phyloP scores from a whole-genome alignment of 2,329 filamentous ascomycete genomes.

The Fusarium globosum region DNA sequence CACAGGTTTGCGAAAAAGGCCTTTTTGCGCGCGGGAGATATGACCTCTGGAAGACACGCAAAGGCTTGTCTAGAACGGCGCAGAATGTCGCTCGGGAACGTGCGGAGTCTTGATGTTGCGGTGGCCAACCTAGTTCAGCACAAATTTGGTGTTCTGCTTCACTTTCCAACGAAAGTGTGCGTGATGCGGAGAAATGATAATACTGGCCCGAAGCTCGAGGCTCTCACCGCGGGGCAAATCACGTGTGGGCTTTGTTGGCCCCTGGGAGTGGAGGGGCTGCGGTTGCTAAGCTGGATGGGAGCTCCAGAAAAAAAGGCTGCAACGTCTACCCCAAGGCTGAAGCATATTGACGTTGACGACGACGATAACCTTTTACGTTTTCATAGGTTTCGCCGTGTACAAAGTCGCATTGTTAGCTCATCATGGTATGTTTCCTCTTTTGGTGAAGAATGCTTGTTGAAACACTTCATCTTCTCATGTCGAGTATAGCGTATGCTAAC shows the following conservation, averaged over 20 bases:
- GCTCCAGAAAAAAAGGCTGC: conserved; percentile 47
- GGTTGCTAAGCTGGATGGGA: conserved; percentile 44
- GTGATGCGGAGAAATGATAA: conserved; percentile 54
- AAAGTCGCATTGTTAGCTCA: conserved; percentile 34
- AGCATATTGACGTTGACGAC: conserved; percentile 43
- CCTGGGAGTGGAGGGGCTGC: conserved; percentile 44
- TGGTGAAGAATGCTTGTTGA: background rate
- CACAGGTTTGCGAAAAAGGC: conserved; percentile 30
- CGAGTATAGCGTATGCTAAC: conserved; percentile 32
- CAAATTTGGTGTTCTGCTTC: conserved; percentile 55
- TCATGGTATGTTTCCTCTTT: conserved; percentile 41
- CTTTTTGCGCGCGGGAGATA: conserved; percentile 38
- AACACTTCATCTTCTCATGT: background rate
- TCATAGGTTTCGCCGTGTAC: conserved; percentile 40
- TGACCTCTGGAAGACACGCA: conserved; percentile 37
- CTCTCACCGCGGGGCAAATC: conserved; percentile 54
- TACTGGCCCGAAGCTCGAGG: conserved; percentile 47
- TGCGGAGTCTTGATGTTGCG: conserved; percentile 45
- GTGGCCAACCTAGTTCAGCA: conserved; percentile 44
- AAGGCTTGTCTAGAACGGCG: conserved; percentile 38
- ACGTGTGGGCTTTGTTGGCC: conserved; percentile 47
- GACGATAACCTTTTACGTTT: conserved; percentile 39
- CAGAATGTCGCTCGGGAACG: conserved; percentile 41
- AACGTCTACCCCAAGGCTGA: conserved; percentile 46
- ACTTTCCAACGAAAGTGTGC: conserved; percentile 53